Evolutionary conservation across 2,329 filamentous ascomycete genomes (phyloP), one percentile per base, ranked within the genome.

Genomic region (Sclerotinia trifoliorum): DNA sequence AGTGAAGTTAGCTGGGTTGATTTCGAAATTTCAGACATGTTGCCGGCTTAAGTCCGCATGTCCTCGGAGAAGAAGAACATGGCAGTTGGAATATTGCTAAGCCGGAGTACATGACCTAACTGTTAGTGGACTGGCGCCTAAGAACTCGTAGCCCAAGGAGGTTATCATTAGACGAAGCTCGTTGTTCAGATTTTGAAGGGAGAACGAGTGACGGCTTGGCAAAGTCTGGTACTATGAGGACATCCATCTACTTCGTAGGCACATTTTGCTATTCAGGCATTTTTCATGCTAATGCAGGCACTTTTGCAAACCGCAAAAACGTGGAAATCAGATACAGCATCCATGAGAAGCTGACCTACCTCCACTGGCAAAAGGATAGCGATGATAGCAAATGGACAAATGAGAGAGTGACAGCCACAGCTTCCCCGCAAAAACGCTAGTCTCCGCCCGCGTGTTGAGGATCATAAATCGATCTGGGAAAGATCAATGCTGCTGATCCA

Each of bases 241-340:
- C 57, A 35, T 56, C 11, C 57, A 35, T 39, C 11, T n/a, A 39
- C 29, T 56, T 21, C 29, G 19, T 32, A 15, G 7, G 57, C 57
- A 46, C 29, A 15, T 7, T 46, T 60, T 46, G 29, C 26, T 29
- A 15, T 15, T 21, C 21, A 61, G 57, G 44, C 26, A 61, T 19
- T 61, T 49, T 35, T 35, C 26, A 49, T 24, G 49, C 58, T 35
- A 61, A 29, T 61, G 58, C 44, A 61, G 58, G 26, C 29, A 61
- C 44, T 29, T 61, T 2, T 61, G 44, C 58, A 49, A 49, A 35
- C 7, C 29, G 58, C 10, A 49, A 48, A 48, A 48, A 48, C 26
- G 26, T 61, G 58, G 57, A 29, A 26, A 61, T 61, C 26, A 8
- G 15, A 48, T 21, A 24, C 42, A n/a, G 26, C 24, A 48, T 48